Base-by-base conservation (phyloP, 202 grass and related monocot species). In the Zizania palustris region DNA sequence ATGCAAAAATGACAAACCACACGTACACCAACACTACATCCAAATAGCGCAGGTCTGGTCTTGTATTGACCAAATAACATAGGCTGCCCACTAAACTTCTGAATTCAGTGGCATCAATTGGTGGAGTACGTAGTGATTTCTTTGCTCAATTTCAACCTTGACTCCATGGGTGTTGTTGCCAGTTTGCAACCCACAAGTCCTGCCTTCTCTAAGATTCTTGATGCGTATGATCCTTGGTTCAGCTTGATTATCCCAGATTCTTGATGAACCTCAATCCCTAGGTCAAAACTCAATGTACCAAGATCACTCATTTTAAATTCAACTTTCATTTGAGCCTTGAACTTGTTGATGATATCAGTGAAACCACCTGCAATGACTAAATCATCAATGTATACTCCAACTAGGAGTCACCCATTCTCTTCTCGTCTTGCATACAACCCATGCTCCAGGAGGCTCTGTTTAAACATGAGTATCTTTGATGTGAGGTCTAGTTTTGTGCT, bases 1-100 rank as follows among this genome's bases (percentile, higher is more conserved):
- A 90, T 81, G 78, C 37, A 82, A 42, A 45, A 76, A n/a, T 2
- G 58, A 34, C 4, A 82, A 64, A 74, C 22, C 73, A 41, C 37
- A 37, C 7, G 20, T 11, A 13, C n/a, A n/a, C 4, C n/a, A n/a
- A n/a, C n/a, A n/a, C n/a, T n/a, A n/a, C n/a, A n/a, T n/a, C n/a
- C n/a, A n/a, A n/a, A n/a, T n/a, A n/a, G n/a, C n/a, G n/a, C 4
- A 51, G 11, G 13, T 51, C 48, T 4, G 48, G 48, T 5, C 48
- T 51, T 16, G 48, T 51, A 16, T 51, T 51, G 13, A 51, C 48
- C 8, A 51, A 16, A 13, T 51, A 51, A 3, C 48, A 13, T 2
- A 51, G 16, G 13, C 48, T 51, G 13, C 48, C 48, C 14, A 51
- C 48, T 5, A 51, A 16, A 16, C 48, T 51, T 13, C 48, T 13